phyloP scores from a whole-genome alignment of 495 filamentous ascomycete genomes.

The Xylaria scruposa region DNA sequence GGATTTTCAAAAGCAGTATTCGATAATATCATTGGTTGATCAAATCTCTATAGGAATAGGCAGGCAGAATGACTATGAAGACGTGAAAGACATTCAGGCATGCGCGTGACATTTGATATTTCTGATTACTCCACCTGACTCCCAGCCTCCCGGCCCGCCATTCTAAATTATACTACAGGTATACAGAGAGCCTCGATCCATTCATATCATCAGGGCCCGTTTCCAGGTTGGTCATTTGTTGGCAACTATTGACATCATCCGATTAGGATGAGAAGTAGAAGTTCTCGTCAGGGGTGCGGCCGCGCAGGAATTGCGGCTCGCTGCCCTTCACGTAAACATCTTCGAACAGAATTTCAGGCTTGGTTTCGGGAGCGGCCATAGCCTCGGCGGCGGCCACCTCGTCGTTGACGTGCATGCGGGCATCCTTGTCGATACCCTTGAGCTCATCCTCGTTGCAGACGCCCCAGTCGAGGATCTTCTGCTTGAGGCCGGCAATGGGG shows the following conservation, averaged over 20 bases:
- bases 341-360: constrained; percentile 83
- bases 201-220: constrained; percentile 5
- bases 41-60: constrained; percentile 9
- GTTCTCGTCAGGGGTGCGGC: constrained; percentile 89
- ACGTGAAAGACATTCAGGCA: constrained; percentile 25
- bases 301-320: constrained; percentile 90
- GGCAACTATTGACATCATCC: neutral
- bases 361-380: constrained; percentile 80
- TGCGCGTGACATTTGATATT: neutral
- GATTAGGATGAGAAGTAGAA: constrained; percentile 69
- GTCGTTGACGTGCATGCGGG: constrained; percentile 79
- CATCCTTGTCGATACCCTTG: constrained; percentile 93
- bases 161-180: constrained; percentile 41
- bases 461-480: constrained; percentile 95
- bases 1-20: neutral
- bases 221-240: constrained; percentile 9
- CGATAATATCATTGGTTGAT: neutral
- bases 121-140: constrained; percentile 35
- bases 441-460: constrained; percentile 95
- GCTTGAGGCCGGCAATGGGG: constrained; percentile 96
- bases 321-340: constrained; percentile 94
- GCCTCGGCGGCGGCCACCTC: constrained; percentile 91
- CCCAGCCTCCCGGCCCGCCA: constrained; percentile 30
- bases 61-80: constrained; percentile 2
- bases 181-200: constrained; percentile 20